phyloP scores from a whole-genome alignment of 192 early-diverging fungal species.

The Coemansia sp. region DNA sequence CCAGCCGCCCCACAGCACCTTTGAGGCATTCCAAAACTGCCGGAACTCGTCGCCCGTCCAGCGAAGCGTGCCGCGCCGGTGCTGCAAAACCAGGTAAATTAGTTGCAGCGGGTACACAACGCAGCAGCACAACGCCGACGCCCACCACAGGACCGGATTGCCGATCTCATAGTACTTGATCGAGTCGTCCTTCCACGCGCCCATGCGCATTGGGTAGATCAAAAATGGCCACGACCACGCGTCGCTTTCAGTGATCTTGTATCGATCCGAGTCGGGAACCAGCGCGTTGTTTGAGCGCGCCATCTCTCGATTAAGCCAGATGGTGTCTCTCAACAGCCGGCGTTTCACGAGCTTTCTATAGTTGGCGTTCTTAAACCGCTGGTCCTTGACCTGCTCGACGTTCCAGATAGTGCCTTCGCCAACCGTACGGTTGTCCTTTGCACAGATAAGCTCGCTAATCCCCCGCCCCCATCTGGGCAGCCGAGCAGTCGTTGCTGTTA shows the following conservation, averaged over 20 bases:
- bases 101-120: constrained; percentile 14
- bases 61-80: constrained; percentile 27
- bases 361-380: constrained; percentile 17
- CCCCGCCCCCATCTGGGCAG: constrained; percentile 81
- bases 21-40: constrained; percentile 50
- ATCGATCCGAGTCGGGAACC: constrained; percentile 62
- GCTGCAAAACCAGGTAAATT: constrained; percentile 43
- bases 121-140: constrained; percentile 7
- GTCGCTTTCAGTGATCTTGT: constrained; percentile 53
- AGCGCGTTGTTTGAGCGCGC: constrained; percentile 67
- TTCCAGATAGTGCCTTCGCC: constrained; percentile 55
- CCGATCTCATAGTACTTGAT: constrained; percentile 67
- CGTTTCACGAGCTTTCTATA: constrained; percentile 7
- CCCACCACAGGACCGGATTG: constrained; percentile 59
- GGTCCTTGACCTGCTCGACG: constrained; percentile 19
- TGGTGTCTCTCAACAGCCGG: constrained; percentile 13
- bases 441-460: constrained; percentile 85
- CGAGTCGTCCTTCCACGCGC: constrained; percentile 55
- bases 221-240: constrained; percentile 63
- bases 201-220: constrained; percentile 59
- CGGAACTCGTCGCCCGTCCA: constrained; percentile 44
- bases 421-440: constrained; percentile 56
- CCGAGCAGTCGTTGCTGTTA: constrained; percentile 63
- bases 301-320: constrained; percentile 73
- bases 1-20: constrained; percentile 56